These are phyloP conservation scores for Pleurotus tuoliensis DNA, from an alignment of 768 basidiomycete genomes.

Conservation along the genomic window DNA sequence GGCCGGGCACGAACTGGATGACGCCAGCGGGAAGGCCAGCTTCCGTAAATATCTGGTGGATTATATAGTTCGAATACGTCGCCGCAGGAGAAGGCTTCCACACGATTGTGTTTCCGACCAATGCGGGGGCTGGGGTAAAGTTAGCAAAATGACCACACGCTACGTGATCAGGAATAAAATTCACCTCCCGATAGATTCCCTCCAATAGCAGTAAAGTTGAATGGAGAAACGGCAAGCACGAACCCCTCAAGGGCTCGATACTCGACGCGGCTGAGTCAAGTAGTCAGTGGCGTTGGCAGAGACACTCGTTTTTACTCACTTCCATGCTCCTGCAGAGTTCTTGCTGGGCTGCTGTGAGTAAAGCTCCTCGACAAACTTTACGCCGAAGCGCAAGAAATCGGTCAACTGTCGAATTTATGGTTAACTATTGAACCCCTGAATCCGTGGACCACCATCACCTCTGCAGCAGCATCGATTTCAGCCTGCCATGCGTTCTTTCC, in stretches of 20 bases:
- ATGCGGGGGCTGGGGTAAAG: constrained; percentile 62
- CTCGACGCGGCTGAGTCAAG: constrained; percentile 71
- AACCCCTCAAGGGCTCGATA: constrained; percentile 98
- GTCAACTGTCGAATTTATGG: constrained; percentile 44
- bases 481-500: constrained; percentile 99
- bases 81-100: constrained; percentile 99
- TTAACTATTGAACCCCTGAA: constrained; percentile 4
- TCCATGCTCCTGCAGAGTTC: constrained; percentile 89
- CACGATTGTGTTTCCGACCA: constrained; percentile 91
- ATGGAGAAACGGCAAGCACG: constrained; percentile 95
- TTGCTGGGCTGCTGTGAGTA: constrained; percentile 87
- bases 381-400: constrained; percentile 96
- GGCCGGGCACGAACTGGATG: constrained; percentile 95
- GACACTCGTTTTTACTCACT: constrained; percentile 51
- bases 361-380: constrained; percentile 94
- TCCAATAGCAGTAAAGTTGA: constrained; percentile 98
- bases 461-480: constrained; percentile 98
- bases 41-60: constrained; percentile 88
- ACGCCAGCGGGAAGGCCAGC: constrained; percentile 93
- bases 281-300: not conserved
- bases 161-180: constrained; percentile 13
- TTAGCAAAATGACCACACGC: not conserved
- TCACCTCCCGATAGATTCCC: constrained; percentile 83
- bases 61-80: constrained; percentile 91
- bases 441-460: constrained; percentile 48